A percentile compares a stretch with the other conserved stretches of the same genome.
phyloP scores from a whole-genome alignment of 192 early-diverging fungal species.

The Haplosporangium gracile region DNA sequence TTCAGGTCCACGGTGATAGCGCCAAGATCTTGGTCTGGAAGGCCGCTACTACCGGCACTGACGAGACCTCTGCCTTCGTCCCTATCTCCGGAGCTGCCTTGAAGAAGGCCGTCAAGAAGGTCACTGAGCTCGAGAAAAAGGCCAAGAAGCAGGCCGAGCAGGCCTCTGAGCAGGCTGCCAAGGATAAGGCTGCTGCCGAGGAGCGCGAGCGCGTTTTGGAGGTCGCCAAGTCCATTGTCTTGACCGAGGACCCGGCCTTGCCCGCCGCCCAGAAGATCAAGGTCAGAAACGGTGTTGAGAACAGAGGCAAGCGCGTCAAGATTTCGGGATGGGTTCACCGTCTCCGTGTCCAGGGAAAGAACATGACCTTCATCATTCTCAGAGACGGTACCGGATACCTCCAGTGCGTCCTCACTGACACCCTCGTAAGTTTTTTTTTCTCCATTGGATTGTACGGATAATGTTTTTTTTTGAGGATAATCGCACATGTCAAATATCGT shows the following conservation, averaged over 20 bases:
- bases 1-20: conserved; percentile 66
- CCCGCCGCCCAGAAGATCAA: conserved; percentile 86
- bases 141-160: conserved; percentile 88
- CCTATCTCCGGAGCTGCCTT: conserved; percentile 89
- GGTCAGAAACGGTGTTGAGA: conserved; percentile 72
- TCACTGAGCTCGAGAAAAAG: conserved; percentile 77
- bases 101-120: conserved; percentile 91
- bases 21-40: conserved; percentile 80
- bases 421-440: conserved; percentile 69
- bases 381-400: conserved; percentile 96
- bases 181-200: conserved; percentile 77
- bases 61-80: conserved; percentile 73
- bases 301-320: conserved; percentile 84
- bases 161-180: conserved; percentile 73
- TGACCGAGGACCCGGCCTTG: conserved; percentile 79
- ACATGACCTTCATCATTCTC: conserved; percentile 95
- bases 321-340: conserved; percentile 98
- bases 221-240: conserved; percentile 85
- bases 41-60: conserved; percentile 58
- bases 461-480: background rate
- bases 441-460: background rate
- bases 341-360: conserved; percentile 94
- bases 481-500: background rate
- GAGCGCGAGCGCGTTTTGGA: conserved; percentile 86
- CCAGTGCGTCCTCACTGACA: conserved; percentile 92